phyloP scores from a whole-genome alignment of 352 stramenopile species.

The Phytophthora fragariae region DNA sequence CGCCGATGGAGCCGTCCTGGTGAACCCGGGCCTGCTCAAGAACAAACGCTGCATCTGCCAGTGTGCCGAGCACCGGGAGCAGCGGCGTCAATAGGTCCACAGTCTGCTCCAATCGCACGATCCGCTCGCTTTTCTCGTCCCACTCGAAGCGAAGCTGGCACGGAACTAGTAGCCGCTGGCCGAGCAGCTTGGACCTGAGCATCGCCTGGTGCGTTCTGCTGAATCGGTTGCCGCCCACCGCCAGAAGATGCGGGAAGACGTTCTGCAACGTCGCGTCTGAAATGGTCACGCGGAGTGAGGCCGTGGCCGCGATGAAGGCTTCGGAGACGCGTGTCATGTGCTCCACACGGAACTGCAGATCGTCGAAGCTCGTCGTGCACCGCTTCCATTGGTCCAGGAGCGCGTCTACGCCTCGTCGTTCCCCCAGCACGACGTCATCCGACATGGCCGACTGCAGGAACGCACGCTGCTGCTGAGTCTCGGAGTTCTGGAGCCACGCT shows the following conservation, averaged over 20 bases:
- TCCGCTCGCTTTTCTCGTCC: constrained; percentile 14
- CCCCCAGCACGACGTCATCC: constrained; percentile 28
- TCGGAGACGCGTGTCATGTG: constrained; percentile 24
- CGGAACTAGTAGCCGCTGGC: constrained; percentile 19
- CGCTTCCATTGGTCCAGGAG: constrained; percentile 37
- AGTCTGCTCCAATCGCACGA: constrained; percentile 19
- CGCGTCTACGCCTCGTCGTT: constrained; percentile 15
- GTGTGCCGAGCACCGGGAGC: constrained; percentile 3
- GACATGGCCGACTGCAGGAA: constrained; percentile 38
- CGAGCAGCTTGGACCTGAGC: constrained; percentile 21
- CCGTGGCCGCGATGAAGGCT: constrained; percentile 15
- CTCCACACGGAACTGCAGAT: constrained; percentile 42
- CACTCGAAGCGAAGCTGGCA: constrained; percentile 31
- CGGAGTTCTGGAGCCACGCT: constrained; percentile 30
- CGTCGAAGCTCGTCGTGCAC: constrained; percentile 36
- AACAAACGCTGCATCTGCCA: constrained; percentile 20
- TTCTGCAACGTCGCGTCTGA: constrained; percentile 17
- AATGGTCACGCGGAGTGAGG: constrained; percentile 21
- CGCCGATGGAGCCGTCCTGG: constrained; percentile 8
- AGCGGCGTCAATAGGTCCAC: constrained; percentile 30
- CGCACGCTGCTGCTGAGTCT: constrained; percentile 31
- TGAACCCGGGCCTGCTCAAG: constrained; percentile 17
- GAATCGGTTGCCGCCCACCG: not conserved
- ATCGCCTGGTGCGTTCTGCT: not conserved
- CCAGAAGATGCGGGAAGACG: constrained; percentile 21